Evolutionary conservation across 257 asterid genomes (phyloP).

Genomic region (Lycium barbarum): DNA sequence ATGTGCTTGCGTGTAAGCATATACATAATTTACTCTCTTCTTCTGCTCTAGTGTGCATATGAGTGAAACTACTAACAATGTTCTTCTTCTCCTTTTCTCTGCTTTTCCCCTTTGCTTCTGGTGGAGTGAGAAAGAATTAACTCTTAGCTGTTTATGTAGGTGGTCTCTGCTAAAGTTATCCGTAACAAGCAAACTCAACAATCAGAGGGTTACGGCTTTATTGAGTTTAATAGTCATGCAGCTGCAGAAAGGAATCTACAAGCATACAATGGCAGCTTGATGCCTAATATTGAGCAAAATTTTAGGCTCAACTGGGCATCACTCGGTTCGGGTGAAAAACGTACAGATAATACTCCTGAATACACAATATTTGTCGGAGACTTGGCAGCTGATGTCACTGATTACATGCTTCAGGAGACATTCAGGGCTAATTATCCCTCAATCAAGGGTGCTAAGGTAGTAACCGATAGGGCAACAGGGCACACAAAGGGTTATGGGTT

Average conservation of each 20-base stretch:
- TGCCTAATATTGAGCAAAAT: slow-evolving; percentile 71
- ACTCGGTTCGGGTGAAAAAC: slow-evolving; percentile 79
- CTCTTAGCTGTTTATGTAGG: slow-evolving; percentile 40
- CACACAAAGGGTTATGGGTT: slow-evolving; percentile 93
- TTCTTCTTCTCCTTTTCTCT: background rate
- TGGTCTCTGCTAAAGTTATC: slow-evolving; percentile 68
- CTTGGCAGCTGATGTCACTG: slow-evolving; percentile 89
- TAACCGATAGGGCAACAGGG: slow-evolving; percentile 76
- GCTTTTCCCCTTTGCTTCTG: background rate
- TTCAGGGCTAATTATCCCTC: slow-evolving; percentile 65
- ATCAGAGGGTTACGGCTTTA: slow-evolving; percentile 84
- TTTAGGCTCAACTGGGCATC: slow-evolving; percentile 84
- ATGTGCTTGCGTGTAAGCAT: background rate
- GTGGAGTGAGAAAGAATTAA: background rate
- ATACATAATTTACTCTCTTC: background rate
- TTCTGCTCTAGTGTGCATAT: background rate
- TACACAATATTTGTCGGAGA: slow-evolving; percentile 85
- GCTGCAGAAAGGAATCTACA: slow-evolving; percentile 68
- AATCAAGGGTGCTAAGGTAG: slow-evolving; percentile 85
- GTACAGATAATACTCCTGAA: slow-evolving; percentile 69
- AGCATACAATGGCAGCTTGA: slow-evolving; percentile 63
- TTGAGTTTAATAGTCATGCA: slow-evolving; percentile 73
- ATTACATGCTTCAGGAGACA: slow-evolving; percentile 71
- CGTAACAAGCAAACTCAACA: slow-evolving; percentile 74
- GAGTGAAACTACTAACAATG: background rate